Evolutionary conservation across 331 rosid genomes (phyloP), one percentile per base, ranked within the genome.

Genomic region (Dryas integrifolia): DNA sequence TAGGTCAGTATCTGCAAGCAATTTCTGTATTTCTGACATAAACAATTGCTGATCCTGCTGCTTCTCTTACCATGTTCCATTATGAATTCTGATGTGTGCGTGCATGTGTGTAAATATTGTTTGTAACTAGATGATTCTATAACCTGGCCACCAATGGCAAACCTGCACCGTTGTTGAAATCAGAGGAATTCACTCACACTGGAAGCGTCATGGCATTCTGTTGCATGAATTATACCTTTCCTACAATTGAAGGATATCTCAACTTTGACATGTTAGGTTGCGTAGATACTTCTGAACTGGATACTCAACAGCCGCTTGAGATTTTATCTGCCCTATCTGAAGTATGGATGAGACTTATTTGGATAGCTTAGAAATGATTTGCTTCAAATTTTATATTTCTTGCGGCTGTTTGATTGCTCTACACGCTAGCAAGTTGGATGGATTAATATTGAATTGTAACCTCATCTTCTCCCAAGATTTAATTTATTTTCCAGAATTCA

Each of bases 1-100:
- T 46, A 49, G 50, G 73, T 73, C 43, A 10, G 50, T 21, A 58
- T 46, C 15, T 65, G 45, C 67, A 60, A 38, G n/a, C 70, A 73
- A 10, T 48, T 70, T 63, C 44, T 50, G 62, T 15, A 30, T 60
- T 35, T 63, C 16, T 4, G 35, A 18, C 50, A 64, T 9, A 59
- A 43, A 44, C 53, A 65, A 65, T 9, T 5, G 53, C 40, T 65
- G n/a, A 44, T 45, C 16, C 12, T 44, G 16, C 15, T 59, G 40
- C 53, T 0, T 62, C 67, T 62, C 35, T n/a, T n/a, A 41, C 67
- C 61, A 16, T 24, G 18, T 62, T 40, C 49, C 67, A 0, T 18
- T 8, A 14, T 61, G 21, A n/a, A 61, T 14, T 62, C 26, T 41
- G 50, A 40, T 15, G 50, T 4, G 14, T 35, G 38, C 2, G 35